Evolutionary conservation across 2,329 filamentous ascomycete species (phyloP), one percentile per base, ranked within the genome.

Genomic region (Alternaria gansuensis): DNA sequence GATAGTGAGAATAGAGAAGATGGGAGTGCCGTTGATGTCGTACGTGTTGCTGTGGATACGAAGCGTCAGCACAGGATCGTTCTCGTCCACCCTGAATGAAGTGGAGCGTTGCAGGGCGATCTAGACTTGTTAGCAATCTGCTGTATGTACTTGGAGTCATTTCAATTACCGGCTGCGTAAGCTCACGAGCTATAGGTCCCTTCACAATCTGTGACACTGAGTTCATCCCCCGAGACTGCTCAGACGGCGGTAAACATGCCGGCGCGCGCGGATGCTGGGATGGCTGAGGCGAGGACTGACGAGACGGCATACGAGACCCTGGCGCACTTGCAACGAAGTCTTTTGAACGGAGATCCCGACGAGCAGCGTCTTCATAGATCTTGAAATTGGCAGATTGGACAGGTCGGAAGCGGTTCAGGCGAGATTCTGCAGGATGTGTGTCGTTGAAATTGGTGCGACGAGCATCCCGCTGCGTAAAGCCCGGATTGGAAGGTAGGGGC

Each of bases 1-100:
- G 28, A 68, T 63, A 9, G 50, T 51, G 21, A 68, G 60, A 21
- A 66, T 51, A 4, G 62, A 66, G 48, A 65, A 65, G 26, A 66
- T 62, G 2, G 54, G 46, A 8, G 34, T 40, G 6, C 45, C 46
- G 7, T 62, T 51, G 13, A 9, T 21, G 49, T 66, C 65, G 9
- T 53, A 51, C 11, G 51, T 65, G 54, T 68, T 66, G 50, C 57
- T 63, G 45, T 63, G 51, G 23, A 66, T 54, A 1, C 49, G 51
- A 5, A 66, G 26, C 6, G 36, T 51, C n/a, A 66, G 33, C 4
- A 39, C 24, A 2, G 51, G 44, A 26, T 51, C 31, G 4, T 23
- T 33, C n/a, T 51, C 29, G 17, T 45, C 9, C 2, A 29, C 9
- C 14, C 23, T 11, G 2, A 28, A 9, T 5, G 40, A n/a, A n/a